Conservation (phyloP, 257 asterid species). For the Solanum gracilifrons region DNA sequence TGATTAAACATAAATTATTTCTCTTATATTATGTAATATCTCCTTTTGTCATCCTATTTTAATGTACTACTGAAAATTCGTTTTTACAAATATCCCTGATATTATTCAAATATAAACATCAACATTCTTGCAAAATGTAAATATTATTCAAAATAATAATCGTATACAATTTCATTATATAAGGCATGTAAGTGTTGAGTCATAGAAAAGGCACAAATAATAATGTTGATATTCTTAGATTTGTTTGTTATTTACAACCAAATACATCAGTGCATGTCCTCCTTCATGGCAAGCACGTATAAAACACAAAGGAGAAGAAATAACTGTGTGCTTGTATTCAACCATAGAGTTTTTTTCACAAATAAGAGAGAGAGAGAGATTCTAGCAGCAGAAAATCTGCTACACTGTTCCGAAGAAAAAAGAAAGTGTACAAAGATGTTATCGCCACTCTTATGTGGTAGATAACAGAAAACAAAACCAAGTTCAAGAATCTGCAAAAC, state of each 20-base stretch:
- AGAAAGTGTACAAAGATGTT: neutral
- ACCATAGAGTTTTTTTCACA: neutral
- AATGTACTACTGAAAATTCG: neutral
- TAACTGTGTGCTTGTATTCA: neutral
- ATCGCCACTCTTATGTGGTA: neutral
- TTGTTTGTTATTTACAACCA: neutral
- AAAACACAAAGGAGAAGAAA: neutral
- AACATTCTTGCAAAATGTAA: neutral
- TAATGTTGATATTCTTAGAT: neutral
- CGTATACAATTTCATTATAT: neutral
- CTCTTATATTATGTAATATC: neutral
- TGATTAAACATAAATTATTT: neutral
- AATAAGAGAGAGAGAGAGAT: neutral
- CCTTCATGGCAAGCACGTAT: neutral
- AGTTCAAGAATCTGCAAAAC: neutral
- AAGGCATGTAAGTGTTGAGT: neutral
- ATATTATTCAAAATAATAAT: neutral
- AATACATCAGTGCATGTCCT: neutral
- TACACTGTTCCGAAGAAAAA: neutral
- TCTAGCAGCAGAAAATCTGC: constrained; percentile 1
- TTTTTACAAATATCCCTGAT: neutral
- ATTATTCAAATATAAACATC: neutral
- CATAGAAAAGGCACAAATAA: neutral
- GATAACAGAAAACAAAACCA: neutral
- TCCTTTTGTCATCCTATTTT: neutral